Conservation (phyloP, 2,329 filamentous ascomycete genomes). For the Phialophora macrospora region DNA sequence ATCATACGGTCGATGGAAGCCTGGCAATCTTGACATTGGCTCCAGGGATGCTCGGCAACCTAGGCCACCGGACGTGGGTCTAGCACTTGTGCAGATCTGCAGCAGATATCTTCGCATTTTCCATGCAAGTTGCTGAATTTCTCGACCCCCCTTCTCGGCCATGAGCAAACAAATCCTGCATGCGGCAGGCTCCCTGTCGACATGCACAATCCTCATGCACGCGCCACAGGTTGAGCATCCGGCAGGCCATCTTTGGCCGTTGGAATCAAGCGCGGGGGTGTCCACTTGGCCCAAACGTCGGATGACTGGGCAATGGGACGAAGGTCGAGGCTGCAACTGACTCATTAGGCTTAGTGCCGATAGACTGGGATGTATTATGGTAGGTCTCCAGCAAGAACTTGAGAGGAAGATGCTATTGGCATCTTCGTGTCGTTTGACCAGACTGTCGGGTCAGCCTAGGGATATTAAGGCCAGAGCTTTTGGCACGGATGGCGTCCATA, state of each 20-base stretch:
- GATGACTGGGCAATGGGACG: background rate
- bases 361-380: background rate
- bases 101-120: background rate
- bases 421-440: conserved; percentile 4
- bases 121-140: background rate
- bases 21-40: background rate
- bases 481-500: conserved; percentile 10
- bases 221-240: background rate
- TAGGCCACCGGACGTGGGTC: background rate
- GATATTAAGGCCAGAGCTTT: conserved; percentile 19
- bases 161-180: background rate
- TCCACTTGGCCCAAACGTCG: conserved; percentile 7
- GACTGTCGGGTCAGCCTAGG: conserved; percentile 19
- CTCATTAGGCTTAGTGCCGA: conserved; percentile 1
- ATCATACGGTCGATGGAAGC: background rate
- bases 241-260: background rate
- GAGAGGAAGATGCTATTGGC: background rate
- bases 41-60: background rate
- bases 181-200: background rate
- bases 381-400: background rate
- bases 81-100: background rate
- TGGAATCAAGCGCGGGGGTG: background rate
- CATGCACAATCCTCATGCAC: background rate
- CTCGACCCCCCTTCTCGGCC: background rate
- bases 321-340: background rate